Evolutionary conservation across 2,329 filamentous ascomycete species (phyloP).

Genomic region (Aschersonia sp.): DNA sequence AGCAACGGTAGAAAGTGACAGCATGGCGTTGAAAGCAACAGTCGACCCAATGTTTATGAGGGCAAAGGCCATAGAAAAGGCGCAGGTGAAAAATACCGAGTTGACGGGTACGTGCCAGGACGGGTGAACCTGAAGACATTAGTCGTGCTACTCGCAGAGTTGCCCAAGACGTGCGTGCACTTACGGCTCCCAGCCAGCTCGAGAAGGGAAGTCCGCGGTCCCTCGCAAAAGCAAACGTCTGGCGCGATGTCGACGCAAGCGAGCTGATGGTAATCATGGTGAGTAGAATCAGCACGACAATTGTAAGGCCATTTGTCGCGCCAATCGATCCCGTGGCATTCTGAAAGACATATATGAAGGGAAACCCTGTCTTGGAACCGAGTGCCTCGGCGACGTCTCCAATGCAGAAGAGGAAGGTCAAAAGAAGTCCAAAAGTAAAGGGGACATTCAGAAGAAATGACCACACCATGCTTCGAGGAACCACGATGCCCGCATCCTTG

Average conservation of each 20-base stretch:
- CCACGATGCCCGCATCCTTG: slow-evolving; percentile 6
- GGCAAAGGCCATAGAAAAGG: slow-evolving; percentile 14
- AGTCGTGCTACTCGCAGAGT: background rate
- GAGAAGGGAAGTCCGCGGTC: slow-evolving; percentile 17
- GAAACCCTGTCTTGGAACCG: slow-evolving; percentile 8
- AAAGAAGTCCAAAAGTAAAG: slow-evolving; percentile 9
- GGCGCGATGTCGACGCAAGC: slow-evolving; percentile 15
- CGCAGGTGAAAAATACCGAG: slow-evolving; percentile 14
- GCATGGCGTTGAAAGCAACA: slow-evolving; percentile 18
- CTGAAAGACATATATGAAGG: slow-evolving; percentile 15
- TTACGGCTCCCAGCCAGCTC: slow-evolving; percentile 5
- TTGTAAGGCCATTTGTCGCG: slow-evolving; percentile 12
- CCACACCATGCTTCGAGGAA: slow-evolving; percentile 7
- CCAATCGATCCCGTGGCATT: slow-evolving; percentile 9
- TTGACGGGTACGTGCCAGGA: slow-evolving; percentile 17
- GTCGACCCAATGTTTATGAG: slow-evolving; percentile 19
- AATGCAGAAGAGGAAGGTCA: slow-evolving; percentile 10
- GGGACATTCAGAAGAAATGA: slow-evolving; percentile 8
- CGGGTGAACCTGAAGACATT: slow-evolving; percentile 3
- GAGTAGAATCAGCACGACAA: slow-evolving; percentile 12
- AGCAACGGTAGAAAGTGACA: slow-evolving; percentile 16
- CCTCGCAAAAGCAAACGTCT: slow-evolving; percentile 17
- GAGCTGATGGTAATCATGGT: slow-evolving; percentile 12
- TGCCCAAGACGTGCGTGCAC: background rate
- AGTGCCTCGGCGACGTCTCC: slow-evolving; percentile 5